Evolutionary conservation across 495 filamentous ascomycete species (phyloP), one percentile per base, ranked within the genome.

Genomic region (Pyronema domesticum): DNA sequence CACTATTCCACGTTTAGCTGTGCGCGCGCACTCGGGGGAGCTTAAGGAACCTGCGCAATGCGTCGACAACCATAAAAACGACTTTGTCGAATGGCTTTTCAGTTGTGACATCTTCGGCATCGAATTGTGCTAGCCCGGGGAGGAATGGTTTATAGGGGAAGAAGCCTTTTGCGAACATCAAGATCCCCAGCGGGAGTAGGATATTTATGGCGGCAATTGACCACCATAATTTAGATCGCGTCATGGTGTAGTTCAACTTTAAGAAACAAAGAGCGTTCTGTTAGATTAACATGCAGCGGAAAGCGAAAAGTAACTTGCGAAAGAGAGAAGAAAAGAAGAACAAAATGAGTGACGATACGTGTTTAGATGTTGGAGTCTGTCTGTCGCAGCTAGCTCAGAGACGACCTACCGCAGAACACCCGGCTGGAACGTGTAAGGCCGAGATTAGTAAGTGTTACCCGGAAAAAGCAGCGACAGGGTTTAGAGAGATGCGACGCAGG

Each of bases 31-130:
- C 67, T 66, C 33, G 37, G 11, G 7, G 45, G 19, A 34, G 35
- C 44, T 43, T 19, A 46, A 46, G 17, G 51, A 73, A 94, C 87
- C 86, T 94, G 65, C 89, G 73, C 60, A 96, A 70, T 36, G 91
- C 89, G 76, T 99, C 91, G 7, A 99, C 78, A 7, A 99, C 91
- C 89, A 99, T 95, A 68, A 99, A 94, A 48, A 99, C 74, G 49
- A 96, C 72, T 60, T 81, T 88, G 60, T 95, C 80, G 67, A 99
- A 99, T 1, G 80, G 74, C 43, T 75, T 69, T 33, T 74, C 75
- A 42, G 70, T 72, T 3, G 73, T 65, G 11, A 67, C 72, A 64
- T 75, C 68, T 19, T 69, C 54, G 13, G 70, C 58, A 54, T 77
- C 72, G 66, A 80, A 83, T 19, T 72, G 72, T 14, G 89, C 88